Percentiles rank a stretch among this genome's conserved stretches.
phyloP scores from a whole-genome alignment of 2,329 filamentous ascomycete genomes.

The Biscogniauxia mediterranea region DNA sequence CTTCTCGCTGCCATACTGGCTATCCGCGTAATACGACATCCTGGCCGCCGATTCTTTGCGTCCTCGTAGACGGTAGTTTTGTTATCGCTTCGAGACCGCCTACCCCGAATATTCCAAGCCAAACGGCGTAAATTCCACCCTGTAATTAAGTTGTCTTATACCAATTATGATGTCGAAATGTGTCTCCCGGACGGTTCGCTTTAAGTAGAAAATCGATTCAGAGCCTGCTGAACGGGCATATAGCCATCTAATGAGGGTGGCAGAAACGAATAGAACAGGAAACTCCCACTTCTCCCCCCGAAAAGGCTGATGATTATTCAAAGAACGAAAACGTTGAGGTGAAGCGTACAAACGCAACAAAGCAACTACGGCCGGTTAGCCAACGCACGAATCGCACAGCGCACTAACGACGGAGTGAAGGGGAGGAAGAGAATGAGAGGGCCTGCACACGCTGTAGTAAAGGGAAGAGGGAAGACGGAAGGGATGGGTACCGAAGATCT shows the following conservation, averaged over 20 bases:
- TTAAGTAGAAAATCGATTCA: slow-evolving; percentile 39
- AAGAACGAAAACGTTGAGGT: slow-evolving; percentile 27
- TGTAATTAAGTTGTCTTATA: slow-evolving; percentile 2
- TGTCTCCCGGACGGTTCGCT: slow-evolving; percentile 16
- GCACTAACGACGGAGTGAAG: slow-evolving; percentile 26
- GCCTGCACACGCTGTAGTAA: slow-evolving; percentile 18
- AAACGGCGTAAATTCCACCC: slow-evolving; percentile 14
- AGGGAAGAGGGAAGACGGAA: slow-evolving; percentile 20
- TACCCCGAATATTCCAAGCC: slow-evolving; percentile 16
- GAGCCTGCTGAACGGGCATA: slow-evolving; percentile 52
- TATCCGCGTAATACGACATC: slow-evolving; percentile 36
- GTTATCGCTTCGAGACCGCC: slow-evolving; percentile 10
- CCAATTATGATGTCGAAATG: slow-evolving; percentile 19
- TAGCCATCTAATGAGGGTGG: slow-evolving; percentile 27
- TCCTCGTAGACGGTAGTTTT: slow-evolving; percentile 13
- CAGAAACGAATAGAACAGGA: neutral
- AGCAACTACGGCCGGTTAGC: slow-evolving; percentile 32
- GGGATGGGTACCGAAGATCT: slow-evolving; percentile 30
- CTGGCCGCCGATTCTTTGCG: slow-evolving; percentile 24
- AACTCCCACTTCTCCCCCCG: slow-evolving; percentile 5
- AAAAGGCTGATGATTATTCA: slow-evolving; percentile 9
- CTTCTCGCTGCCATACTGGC: slow-evolving; percentile 37
- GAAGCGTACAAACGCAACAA: slow-evolving; percentile 33
- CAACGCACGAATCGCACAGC: slow-evolving; percentile 33
- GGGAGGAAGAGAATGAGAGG: slow-evolving; percentile 11